phyloP scores from a whole-genome alignment of 1,139 yeast genomes.

The Taphrina flavorubra region DNA sequence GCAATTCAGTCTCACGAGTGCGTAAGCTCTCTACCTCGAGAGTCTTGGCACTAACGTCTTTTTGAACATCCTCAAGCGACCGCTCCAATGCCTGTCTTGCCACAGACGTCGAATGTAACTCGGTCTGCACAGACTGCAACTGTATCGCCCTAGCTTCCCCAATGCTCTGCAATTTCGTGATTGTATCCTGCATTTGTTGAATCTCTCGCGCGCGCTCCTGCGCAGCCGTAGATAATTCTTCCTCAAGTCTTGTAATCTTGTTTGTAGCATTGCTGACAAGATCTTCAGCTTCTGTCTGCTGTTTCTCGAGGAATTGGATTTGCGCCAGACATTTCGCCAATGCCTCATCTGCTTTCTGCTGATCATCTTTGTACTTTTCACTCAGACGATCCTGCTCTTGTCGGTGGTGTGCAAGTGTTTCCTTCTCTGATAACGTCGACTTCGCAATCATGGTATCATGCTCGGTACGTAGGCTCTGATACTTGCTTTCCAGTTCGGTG shows the following conservation, averaged over 20 bases:
- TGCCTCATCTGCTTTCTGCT: neutral
- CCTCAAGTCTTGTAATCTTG: constrained; percentile 8
- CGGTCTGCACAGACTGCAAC: neutral
- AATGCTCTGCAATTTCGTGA: neutral
- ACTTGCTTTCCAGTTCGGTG: neutral
- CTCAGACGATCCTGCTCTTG: neutral
- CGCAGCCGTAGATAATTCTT: neutral
- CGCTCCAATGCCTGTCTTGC: neutral
- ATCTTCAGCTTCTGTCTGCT: constrained; percentile 12
- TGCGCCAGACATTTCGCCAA: neutral
- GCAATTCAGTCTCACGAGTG: neutral
- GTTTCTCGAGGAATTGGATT: neutral
- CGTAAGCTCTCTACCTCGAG: neutral
- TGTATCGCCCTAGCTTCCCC: neutral
- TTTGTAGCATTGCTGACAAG: neutral
- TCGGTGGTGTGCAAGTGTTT: neutral
- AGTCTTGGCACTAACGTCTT: neutral
- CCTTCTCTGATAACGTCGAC: neutral
- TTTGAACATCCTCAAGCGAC: neutral
- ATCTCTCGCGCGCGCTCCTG: neutral
- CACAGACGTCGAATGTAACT: neutral
- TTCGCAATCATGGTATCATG: constrained; percentile 3
- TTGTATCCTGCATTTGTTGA: neutral
- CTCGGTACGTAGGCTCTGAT: neutral
- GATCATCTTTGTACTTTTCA: neutral